Percentiles rank a stretch among this genome's conserved stretches.
Evolutionary conservation across 2,329 filamentous ascomycete genomes (phyloP).

Genomic region (Fusarium incarnatum): DNA sequence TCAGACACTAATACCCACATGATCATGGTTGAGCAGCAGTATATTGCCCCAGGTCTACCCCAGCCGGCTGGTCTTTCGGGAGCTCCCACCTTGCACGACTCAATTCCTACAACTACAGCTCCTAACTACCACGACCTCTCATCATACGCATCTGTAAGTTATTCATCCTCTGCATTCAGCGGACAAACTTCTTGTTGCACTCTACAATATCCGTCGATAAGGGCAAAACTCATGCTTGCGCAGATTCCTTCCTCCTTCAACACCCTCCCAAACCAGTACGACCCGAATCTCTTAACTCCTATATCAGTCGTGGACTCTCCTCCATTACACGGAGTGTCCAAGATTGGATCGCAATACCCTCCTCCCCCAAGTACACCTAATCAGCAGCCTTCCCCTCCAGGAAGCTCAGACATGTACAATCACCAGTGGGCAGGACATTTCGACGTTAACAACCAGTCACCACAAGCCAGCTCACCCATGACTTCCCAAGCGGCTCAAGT

Average conservation of each 20-base stretch:
- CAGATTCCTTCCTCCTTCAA: slow-evolving; percentile 49
- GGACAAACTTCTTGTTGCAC: neutral
- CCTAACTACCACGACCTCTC: slow-evolving; percentile 49
- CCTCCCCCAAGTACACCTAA: slow-evolving; percentile 51
- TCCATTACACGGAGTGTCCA: slow-evolving; percentile 58
- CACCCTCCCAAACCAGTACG: slow-evolving; percentile 52
- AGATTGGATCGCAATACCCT: slow-evolving; percentile 56
- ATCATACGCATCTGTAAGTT: slow-evolving; percentile 51
- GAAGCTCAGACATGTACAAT: slow-evolving; percentile 59
- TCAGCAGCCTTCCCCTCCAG: slow-evolving; percentile 63
- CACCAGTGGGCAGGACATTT: slow-evolving; percentile 55
- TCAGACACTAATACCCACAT: slow-evolving; percentile 39
- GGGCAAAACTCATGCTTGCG: slow-evolving; percentile 16
- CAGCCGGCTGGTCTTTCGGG: slow-evolving; percentile 49
- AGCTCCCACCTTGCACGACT: slow-evolving; percentile 45
- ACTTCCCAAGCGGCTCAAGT: slow-evolving; percentile 53
- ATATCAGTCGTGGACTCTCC: slow-evolving; percentile 63
- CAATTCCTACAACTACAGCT: slow-evolving; percentile 41
- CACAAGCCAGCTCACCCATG: slow-evolving; percentile 61
- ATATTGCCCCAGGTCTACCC: slow-evolving; percentile 50
- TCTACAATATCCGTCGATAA: neutral
- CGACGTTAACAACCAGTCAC: slow-evolving; percentile 56
- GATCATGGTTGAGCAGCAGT: slow-evolving; percentile 54
- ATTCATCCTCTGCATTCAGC: neutral
- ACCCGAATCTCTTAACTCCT: slow-evolving; percentile 62